Conservation (phyloP, 2,329 filamentous ascomycete genomes). For the Botryotinia globosa region DNA sequence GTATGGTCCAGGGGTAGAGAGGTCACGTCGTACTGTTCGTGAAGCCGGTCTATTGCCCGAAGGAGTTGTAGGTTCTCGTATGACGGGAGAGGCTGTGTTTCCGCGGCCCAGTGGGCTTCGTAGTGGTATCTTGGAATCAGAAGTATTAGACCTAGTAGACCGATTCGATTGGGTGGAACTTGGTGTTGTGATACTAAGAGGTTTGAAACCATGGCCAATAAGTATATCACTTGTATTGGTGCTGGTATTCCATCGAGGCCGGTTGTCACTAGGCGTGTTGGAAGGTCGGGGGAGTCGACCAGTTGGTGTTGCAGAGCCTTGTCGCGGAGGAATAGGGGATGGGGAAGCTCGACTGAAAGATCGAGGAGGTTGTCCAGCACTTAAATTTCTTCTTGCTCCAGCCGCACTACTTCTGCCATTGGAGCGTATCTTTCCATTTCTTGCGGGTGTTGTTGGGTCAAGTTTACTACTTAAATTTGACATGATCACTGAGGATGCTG, state of each 20-base stretch:
- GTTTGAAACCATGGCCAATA: constrained; percentile 66
- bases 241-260: constrained; percentile 71
- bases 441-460: constrained; percentile 36
- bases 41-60: constrained; percentile 33
- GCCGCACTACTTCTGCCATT: constrained; percentile 40
- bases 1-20: constrained; percentile 53
- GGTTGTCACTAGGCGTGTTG: constrained; percentile 47
- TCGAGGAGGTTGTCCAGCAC: constrained; percentile 41
- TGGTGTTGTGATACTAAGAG: constrained; percentile 51
- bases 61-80: constrained; percentile 31
- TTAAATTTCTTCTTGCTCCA: constrained; percentile 45
- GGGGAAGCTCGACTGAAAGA: constrained; percentile 42
- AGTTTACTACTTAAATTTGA: constrained; percentile 46
- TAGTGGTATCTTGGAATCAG: constrained; percentile 38
- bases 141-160: constrained; percentile 21
- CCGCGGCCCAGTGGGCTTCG: constrained; percentile 34
- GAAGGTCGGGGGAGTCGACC: constrained; percentile 46
- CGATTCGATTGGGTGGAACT: constrained; percentile 31
- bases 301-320: constrained; percentile 52
- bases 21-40: constrained; percentile 51
- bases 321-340: constrained; percentile 38
- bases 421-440: constrained; percentile 37
- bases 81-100: constrained; percentile 33
- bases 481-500: constrained; percentile 62
- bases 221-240: constrained; percentile 62